These are phyloP conservation scores for Gyromitra esculenta DNA, from an alignment of 2,329 filamentous ascomycete genomes.

Conservation along the genomic window DNA sequence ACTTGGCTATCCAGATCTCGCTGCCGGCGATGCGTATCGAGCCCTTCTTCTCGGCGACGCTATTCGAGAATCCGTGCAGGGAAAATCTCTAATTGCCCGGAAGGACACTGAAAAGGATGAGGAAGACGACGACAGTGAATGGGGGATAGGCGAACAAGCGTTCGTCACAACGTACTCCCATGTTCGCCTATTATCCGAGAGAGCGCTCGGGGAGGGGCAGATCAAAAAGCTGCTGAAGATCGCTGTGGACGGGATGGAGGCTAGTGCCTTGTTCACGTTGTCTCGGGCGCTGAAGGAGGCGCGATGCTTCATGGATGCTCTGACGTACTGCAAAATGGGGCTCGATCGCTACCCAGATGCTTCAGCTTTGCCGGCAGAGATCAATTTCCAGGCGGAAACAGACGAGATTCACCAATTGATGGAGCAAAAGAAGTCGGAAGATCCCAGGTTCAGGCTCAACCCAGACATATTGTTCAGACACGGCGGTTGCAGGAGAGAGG, in stretches of 20 bases:
- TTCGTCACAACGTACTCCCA: slow-evolving; percentile 49
- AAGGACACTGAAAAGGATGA: slow-evolving; percentile 60
- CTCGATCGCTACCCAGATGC: slow-evolving; percentile 46
- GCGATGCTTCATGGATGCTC: slow-evolving; percentile 44
- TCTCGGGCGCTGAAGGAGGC: slow-evolving; percentile 41
- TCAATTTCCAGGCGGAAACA: slow-evolving; percentile 46
- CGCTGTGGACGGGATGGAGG: slow-evolving; percentile 47
- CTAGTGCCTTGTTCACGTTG: slow-evolving; percentile 43
- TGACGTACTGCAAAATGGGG: slow-evolving; percentile 44
- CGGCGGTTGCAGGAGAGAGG: slow-evolving; percentile 61
- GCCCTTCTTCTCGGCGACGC: slow-evolving; percentile 83
- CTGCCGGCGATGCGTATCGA: slow-evolving; percentile 87
- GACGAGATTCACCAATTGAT: slow-evolving; percentile 36
- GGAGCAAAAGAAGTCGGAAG: slow-evolving; percentile 38
- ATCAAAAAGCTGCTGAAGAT: slow-evolving; percentile 44
- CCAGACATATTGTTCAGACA: slow-evolving; percentile 46
- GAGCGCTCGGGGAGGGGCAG: slow-evolving; percentile 24
- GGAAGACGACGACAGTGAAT: slow-evolving; percentile 56
- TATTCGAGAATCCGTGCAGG: slow-evolving; percentile 39
- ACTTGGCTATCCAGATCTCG: slow-evolving; percentile 88
- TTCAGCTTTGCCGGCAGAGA: slow-evolving; percentile 29
- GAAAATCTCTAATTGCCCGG: slow-evolving; percentile 56
- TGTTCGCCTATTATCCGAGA: slow-evolving; percentile 38
- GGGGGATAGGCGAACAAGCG: slow-evolving; percentile 51
- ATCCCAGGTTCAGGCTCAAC: slow-evolving; percentile 44